These are phyloP conservation scores for Sporisorium sorghi DNA, from an alignment of 1,284 basidiomycete genomes.

Conservation along the genomic window DNA sequence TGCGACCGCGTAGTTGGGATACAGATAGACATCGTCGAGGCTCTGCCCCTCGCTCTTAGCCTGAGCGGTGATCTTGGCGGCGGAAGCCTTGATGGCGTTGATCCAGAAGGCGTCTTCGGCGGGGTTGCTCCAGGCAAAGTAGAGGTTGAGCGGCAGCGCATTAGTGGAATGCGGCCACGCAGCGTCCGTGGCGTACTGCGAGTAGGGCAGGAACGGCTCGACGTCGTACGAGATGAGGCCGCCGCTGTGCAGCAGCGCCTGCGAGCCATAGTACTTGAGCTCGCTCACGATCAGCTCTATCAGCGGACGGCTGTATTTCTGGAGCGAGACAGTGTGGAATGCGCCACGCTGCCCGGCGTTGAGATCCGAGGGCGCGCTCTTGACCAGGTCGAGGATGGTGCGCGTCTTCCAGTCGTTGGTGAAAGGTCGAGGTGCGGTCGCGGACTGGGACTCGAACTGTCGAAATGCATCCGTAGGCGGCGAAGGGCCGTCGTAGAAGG, in stretches of 20 bases:
- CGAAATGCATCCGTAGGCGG: slow-evolving; percentile 36
- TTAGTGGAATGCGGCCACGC: slow-evolving; percentile 53
- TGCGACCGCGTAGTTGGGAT: slow-evolving; percentile 60
- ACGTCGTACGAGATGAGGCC: slow-evolving; percentile 59
- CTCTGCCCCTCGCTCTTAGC: slow-evolving; percentile 56
- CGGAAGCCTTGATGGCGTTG: slow-evolving; percentile 39
- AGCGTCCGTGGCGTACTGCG: slow-evolving; percentile 33
- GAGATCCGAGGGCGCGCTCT: slow-evolving; percentile 38
- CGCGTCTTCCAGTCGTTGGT: slow-evolving; percentile 53
- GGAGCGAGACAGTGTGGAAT: slow-evolving; percentile 55
- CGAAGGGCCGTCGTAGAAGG: slow-evolving; percentile 51
- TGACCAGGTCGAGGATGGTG: slow-evolving; percentile 40
- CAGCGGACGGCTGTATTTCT: slow-evolving; percentile 46
- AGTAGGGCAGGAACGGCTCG: slow-evolving; percentile 57
- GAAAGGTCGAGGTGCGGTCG: slow-evolving; percentile 14
- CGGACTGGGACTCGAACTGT: slow-evolving; percentile 27
- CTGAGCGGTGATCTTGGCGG: slow-evolving; percentile 34
- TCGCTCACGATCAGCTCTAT: slow-evolving; percentile 53
- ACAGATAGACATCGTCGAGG: slow-evolving; percentile 47
- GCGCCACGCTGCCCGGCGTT: slow-evolving; percentile 43
- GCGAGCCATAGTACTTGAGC: slow-evolving; percentile 37
- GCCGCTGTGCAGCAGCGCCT: slow-evolving; percentile 31
- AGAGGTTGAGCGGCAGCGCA: slow-evolving; percentile 58
- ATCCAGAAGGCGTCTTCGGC: slow-evolving; percentile 51
- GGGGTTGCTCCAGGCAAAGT: slow-evolving; percentile 56